These are phyloP conservation scores for Tylopilus sp. DNA, from an alignment of 768 basidiomycete genomes.

Conservation along the genomic window DNA sequence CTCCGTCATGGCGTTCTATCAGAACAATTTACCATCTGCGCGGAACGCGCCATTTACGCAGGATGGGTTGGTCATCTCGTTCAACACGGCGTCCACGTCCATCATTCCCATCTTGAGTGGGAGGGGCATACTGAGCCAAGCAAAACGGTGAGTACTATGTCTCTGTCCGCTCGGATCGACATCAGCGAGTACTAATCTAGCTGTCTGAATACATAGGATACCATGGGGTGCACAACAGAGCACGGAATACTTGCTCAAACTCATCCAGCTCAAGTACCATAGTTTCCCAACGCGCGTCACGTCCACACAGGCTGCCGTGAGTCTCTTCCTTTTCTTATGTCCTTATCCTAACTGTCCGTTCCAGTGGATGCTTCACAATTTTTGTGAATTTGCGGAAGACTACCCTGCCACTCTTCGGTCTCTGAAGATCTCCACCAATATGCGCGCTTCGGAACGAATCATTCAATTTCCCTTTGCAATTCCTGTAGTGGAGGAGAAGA, in stretches of 20 bases:
- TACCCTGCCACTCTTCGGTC: slow-evolving; percentile 65
- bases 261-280: slow-evolving; percentile 94
- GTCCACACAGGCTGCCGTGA: slow-evolving; percentile 69
- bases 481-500: slow-evolving; percentile 72
- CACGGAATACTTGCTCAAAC: slow-evolving; percentile 87
- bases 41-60: slow-evolving; percentile 39
- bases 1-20: slow-evolving; percentile 88
- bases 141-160: slow-evolving; percentile 64
- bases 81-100: slow-evolving; percentile 89
- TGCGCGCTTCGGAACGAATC: slow-evolving; percentile 66
- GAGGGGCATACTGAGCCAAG: slow-evolving; percentile 76
- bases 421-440: slow-evolving; percentile 60
- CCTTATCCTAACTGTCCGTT: background rate
- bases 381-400: slow-evolving; percentile 79
- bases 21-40: slow-evolving; percentile 53
- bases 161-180: background rate
- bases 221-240: slow-evolving; percentile 92
- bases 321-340: slow-evolving; percentile 18
- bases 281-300: slow-evolving; percentile 87
- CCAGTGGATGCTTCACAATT: slow-evolving; percentile 89
- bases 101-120: slow-evolving; percentile 86
- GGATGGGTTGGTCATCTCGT: slow-evolving; percentile 85
- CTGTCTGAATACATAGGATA: slow-evolving; percentile 54
- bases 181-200: background rate
- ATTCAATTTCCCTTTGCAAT: slow-evolving; percentile 84